Base-by-base conservation (phyloP, 345 rosid species). In the Microthlaspi erraticum region DNA sequence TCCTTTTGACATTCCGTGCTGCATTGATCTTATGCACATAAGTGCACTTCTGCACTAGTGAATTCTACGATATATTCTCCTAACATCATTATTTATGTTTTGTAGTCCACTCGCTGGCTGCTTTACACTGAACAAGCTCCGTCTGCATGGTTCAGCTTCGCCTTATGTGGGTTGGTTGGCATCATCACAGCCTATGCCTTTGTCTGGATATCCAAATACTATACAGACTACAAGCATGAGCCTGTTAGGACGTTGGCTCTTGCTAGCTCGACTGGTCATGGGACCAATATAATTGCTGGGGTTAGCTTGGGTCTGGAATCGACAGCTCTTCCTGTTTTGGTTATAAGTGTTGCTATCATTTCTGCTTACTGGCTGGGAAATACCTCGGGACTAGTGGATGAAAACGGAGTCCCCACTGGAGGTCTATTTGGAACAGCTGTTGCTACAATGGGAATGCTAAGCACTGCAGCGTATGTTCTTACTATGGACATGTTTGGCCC, bases 401-500 rank as follows among this genome's bases (percentile, higher is more conserved):
- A 92, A 80, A 50, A 73, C 65, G 99, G 94, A 60, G 79, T 61
- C 45, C 88, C 99, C 51, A 88, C 85, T 42, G 99, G 99, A 66
- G 99, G 99, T 45, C 81, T 94, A 66, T 94, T 94, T 83, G 99
- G 98, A 62, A 94, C 99, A 6, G 99, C 99, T 49, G 98, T 94
- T 32, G 99, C 98, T 33, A 94, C 99, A 49, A 94, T 94, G 99
- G 99, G 98, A 79, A 94, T 94, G 99, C 99, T 94, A 60, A 94
- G 98, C 71, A 89, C 99, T 44, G 99, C 99, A 76, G 98, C 93
- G 55, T 94, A 92, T 85, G 88, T 94, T 72, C 93, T 94, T 60
- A 94, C 99, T 8, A 94, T 94, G 99, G 99, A 94, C 83, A 94
- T 94, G 99, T 94, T 94, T 82, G 99, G 99, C 65, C 99, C 98